Base-by-base conservation (phyloP, 1,284 basidiomycete species). In the Ustilago loliicola region DNA sequence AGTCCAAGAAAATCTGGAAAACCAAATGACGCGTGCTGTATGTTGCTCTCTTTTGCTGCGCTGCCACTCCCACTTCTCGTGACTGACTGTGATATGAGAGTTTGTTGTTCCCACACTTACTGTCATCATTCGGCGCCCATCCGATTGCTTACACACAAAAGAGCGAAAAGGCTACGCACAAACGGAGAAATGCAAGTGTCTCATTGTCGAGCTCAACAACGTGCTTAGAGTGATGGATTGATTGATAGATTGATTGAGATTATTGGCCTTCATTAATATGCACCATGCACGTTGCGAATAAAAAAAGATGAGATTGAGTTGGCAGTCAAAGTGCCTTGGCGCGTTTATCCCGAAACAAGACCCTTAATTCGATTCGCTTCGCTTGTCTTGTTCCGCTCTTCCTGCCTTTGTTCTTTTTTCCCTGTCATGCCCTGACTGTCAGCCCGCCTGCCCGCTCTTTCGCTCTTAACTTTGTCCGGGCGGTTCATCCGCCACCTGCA, bases 401-500 rank as follows among this genome's bases (percentile, higher is more conserved):
- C n/a, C 17, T 23, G 45, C 45, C 23, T 47, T 47, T 23, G 15
- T 21, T 42, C n/a, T 34, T 34, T 11, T 34, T 34, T 34, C 32
- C 32, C 32, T 34, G 32, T 34, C 32, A 34, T 7, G 38, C 38
- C 38, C 23, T 48, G 45, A 48, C 7, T 48, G n/a, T 48, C 21
- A 48, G 21, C 17, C 13, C 17, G 15, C 13, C 7, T 40, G 11
- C 17, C 15, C 17, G 38, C 38, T 40, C 38, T 40, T 40, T 19
- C 19, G 17, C 38, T 19, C 7, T 40, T 45, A 15, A 19, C 21
- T 45, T 21, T 50, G 48, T 48, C 48, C 48, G 48, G 48, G 23
- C 48, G 27, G 48, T 50, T 50, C 48, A 27, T 50, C 48, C 25
- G 27, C 48, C 48, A 50, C 25, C 25, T 50, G 27, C 48, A 50